These are phyloP conservation scores for Sclerotinia borealis DNA, from an alignment of 2,329 filamentous ascomycete genomes.

Conservation along the genomic window DNA sequence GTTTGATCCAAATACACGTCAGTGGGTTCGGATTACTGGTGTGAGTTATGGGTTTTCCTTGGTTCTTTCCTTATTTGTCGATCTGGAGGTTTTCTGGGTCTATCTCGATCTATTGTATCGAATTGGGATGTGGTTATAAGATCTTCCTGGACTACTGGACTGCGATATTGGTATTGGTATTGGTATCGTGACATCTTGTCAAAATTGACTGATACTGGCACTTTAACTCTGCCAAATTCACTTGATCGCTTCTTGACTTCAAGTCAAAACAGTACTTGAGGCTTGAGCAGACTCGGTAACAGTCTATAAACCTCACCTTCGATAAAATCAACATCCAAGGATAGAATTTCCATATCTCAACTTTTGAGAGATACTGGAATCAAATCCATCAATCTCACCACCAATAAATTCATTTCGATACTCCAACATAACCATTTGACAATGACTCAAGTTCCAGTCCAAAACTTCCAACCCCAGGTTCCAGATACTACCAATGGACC, in stretches of 20 bases:
- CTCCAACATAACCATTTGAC: slow-evolving; percentile 27
- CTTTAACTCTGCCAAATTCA: too few relatives aligned
- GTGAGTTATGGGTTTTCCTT: slow-evolving; percentile 12
- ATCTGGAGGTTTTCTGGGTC: background rate
- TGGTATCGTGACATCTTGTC: too few relatives aligned
- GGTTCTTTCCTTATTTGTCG: background rate
- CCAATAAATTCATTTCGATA: background rate
- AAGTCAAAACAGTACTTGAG: background rate
- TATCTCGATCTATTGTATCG: too few relatives aligned
- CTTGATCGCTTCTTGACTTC: background rate
- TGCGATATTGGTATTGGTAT: too few relatives aligned
- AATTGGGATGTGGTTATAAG: background rate
- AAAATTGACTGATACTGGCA: too few relatives aligned
- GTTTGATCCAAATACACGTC: slow-evolving; percentile 19
- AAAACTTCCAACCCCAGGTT: slow-evolving; percentile 53
- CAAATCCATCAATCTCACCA: background rate
- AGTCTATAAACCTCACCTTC: background rate
- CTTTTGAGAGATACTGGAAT: background rate
- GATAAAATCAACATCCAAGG: background rate
- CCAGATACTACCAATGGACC: slow-evolving; percentile 52
- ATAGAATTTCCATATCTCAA: background rate
- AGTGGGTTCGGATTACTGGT: slow-evolving; percentile 15
- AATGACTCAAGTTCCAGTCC: slow-evolving; percentile 36
- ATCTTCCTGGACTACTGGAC: too few relatives aligned
- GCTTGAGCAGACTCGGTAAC: background rate